These are phyloP conservation scores for Amylostereum chailletii DNA, from an alignment of 1,284 basidiomycete species.

Conservation along the genomic window DNA sequence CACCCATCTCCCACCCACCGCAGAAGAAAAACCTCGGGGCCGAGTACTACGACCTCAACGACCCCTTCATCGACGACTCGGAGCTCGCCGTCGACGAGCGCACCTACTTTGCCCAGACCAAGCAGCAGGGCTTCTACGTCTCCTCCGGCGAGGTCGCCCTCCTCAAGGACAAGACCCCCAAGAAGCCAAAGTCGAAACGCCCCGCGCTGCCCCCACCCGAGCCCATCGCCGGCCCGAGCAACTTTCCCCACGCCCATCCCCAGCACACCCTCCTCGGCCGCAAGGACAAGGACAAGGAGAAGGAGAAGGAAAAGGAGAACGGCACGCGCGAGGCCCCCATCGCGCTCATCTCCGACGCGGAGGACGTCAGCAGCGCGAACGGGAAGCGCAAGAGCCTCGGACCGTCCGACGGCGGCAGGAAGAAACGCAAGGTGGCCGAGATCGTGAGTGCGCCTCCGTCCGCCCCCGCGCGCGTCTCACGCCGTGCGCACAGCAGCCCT, in stretches of 20 bases:
- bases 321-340: constrained; percentile 52
- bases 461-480: no score
- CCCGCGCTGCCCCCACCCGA: constrained; percentile 20
- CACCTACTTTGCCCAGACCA: constrained; percentile 87
- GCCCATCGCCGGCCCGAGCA: constrained; percentile 21
- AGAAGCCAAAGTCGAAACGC: constrained; percentile 56
- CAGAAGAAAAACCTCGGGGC: constrained; percentile 50
- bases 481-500: constrained; percentile 33
- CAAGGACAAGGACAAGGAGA: constrained; percentile 4
- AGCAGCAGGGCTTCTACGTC: constrained; percentile 92
- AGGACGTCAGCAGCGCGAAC: constrained; percentile 17
- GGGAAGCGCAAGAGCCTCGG: constrained; percentile 22
- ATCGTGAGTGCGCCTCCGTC: constrained; percentile 30
- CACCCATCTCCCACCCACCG: neutral
- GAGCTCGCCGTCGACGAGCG: constrained; percentile 88
- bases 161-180: constrained; percentile 63
- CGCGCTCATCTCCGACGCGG: constrained; percentile 31
- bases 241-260: constrained; percentile 16
- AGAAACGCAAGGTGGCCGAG: constrained; percentile 50
- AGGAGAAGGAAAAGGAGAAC: constrained; percentile 9
- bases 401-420: constrained; percentile 31
- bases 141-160: constrained; percentile 79
- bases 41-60: constrained; percentile 83
- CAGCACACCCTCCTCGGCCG: constrained; percentile 12
- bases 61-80: constrained; percentile 97